Evolutionary conservation across 129 eudicot species (phyloP).

Genomic region (Smallanthus sonchifolius): DNA sequence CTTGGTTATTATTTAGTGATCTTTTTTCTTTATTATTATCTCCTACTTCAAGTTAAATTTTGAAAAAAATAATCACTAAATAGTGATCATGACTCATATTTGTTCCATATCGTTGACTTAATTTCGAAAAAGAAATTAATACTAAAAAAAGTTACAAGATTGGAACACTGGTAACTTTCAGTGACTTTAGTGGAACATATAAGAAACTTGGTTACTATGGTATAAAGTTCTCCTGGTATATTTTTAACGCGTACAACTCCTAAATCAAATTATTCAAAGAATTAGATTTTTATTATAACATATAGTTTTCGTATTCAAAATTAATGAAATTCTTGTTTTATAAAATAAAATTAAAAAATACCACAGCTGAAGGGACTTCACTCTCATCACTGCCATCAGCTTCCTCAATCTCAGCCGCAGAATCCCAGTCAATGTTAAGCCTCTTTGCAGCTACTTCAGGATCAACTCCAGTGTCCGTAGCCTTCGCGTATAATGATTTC

Average conservation of each 20-base stretch:
- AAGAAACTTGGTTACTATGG: no score
- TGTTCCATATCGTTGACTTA: no score
- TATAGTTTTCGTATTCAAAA: background rate
- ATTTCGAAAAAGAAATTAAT: no score
- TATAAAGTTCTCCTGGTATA: no score
- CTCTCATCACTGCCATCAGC: slow-evolving; percentile 39
- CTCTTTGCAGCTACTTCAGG: slow-evolving; percentile 80
- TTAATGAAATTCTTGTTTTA: background rate
- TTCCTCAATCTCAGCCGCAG: slow-evolving; percentile 87
- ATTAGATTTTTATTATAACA: background rate
- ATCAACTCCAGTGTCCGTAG: slow-evolving; percentile 81
- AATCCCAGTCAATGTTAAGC: slow-evolving; percentile 89
- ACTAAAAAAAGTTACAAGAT: no score
- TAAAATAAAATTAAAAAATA: slow-evolving; percentile 10
- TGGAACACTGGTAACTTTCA: no score
- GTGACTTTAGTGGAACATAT: no score
- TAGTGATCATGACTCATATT: no score
- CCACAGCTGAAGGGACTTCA: slow-evolving; percentile 80
- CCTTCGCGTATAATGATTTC: slow-evolving; percentile 68
- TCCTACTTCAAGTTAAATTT: no score
- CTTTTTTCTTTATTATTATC: no score
- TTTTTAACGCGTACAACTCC: background rate
- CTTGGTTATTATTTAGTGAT: no score
- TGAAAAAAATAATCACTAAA: no score
- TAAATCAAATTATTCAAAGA: background rate